A percentile compares a stretch with the other conserved stretches of the same genome.
Conservation (phyloP, 2,329 filamentous ascomycete species). For the Ophiosphaerella korrae region DNA sequence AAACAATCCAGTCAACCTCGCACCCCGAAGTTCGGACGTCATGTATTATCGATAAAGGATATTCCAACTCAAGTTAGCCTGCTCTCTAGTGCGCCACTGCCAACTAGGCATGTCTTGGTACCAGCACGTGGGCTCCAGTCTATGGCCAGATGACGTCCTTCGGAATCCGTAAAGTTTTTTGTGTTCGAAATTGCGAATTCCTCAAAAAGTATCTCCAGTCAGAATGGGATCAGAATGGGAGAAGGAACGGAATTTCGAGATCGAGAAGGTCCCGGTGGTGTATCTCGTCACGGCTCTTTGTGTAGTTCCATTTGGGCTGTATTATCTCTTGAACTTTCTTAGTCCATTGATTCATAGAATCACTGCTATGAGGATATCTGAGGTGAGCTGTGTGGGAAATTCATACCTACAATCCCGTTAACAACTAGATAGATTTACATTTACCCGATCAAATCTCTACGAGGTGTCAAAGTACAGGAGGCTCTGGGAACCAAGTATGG, state of each 20-base stretch:
- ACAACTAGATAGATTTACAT: slow-evolving; percentile 46
- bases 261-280: slow-evolving; percentile 23
- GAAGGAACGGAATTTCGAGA: slow-evolving; percentile 16
- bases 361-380: slow-evolving; percentile 39
- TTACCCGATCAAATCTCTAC: slow-evolving; percentile 57
- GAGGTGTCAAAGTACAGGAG: slow-evolving; percentile 44
- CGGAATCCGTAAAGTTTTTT: too few relatives aligned
- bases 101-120: slow-evolving; percentile 2
- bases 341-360: slow-evolving; percentile 28
- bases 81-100: not conserved
- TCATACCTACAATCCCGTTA: not conserved
- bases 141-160: not conserved
- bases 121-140: slow-evolving; percentile 2
- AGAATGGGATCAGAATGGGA: slow-evolving; percentile 12
- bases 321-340: slow-evolving; percentile 25
- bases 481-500: slow-evolving; percentile 52
- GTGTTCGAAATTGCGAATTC: too few relatives aligned
- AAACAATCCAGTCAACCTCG: not conserved
- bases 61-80: not conserved
- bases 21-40: too few relatives aligned
- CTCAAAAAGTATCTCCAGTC: not conserved
- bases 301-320: slow-evolving; percentile 25
- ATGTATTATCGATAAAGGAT: not conserved
- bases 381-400: slow-evolving; percentile 24
- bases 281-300: slow-evolving; percentile 28